Evolutionary conservation across 2,329 filamentous ascomycete genomes (phyloP).

Genomic region (Exophiala sp.): DNA sequence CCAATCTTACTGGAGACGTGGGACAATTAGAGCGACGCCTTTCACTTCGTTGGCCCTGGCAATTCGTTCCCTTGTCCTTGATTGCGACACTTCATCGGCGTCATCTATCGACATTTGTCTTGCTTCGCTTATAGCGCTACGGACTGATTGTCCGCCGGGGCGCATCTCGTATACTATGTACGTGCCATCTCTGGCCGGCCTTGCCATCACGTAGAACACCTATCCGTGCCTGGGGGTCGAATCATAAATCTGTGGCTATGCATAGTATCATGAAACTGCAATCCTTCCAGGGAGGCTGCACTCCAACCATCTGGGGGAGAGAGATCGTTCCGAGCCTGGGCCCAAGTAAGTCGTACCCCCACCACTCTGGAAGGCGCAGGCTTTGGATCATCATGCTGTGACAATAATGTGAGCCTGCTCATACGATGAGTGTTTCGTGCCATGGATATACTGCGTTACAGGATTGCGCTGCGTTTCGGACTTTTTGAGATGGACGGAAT

Average conservation of each 20-base stretch:
- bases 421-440: conserved; percentile 18
- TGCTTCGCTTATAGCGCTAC: conserved; percentile 19
- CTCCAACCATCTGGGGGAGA: not conserved
- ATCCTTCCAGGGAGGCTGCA: too few species aligned
- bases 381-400: not conserved
- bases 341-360: not conserved
- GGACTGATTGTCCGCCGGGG: conserved; percentile 17
- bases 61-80: conserved; percentile 10
- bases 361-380: not conserved
- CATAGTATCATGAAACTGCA: not conserved
- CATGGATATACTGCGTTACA: conserved; percentile 10
- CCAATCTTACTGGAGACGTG: not conserved
- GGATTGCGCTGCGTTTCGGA: conserved; percentile 16
- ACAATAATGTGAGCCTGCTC: not conserved
- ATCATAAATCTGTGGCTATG: conserved; percentile 19
- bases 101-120: conserved; percentile 13
- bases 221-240: conserved; percentile 14
- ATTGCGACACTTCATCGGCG: conserved; percentile 18
- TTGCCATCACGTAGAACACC: not conserved
- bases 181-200: conserved; percentile 21
- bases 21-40: not conserved
- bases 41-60: not conserved
- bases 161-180: conserved; percentile 4
- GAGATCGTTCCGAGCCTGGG: not conserved
- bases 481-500: conserved; percentile 7